phyloP scores from a whole-genome alignment of 169 alveolate species.

The Eimeria falciformis region DNA sequence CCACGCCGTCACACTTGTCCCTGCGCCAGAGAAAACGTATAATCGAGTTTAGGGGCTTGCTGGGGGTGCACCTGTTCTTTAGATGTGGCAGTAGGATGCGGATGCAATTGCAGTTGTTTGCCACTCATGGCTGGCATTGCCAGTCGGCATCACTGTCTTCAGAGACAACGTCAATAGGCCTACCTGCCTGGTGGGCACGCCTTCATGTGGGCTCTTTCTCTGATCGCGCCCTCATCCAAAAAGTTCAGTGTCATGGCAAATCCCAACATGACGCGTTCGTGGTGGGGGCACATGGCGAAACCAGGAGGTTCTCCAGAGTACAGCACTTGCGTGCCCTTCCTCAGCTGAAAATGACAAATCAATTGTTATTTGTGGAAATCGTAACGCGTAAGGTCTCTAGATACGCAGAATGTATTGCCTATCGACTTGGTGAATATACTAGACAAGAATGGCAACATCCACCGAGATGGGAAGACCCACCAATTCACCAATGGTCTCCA shows the following conservation, averaged over 20 bases:
- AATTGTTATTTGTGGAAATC: too few species aligned
- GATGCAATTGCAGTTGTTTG: too few species aligned
- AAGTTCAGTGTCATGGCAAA: conserved; percentile 80
- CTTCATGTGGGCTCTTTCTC: conserved; percentile 71
- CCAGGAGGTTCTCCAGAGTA: conserved; percentile 89
- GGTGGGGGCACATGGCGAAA: conserved; percentile 87
- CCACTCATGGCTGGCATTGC: too few species aligned
- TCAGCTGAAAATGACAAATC: conserved; percentile 79
- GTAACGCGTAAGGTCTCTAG: too few species aligned
- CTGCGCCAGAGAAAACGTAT: background rate
- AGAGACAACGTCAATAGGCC: too few species aligned
- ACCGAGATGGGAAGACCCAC: conserved; percentile 5
- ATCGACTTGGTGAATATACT: too few species aligned
- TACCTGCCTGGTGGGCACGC: conserved; percentile 74
- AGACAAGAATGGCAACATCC: too few species aligned
- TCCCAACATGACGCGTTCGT: conserved; percentile 86
- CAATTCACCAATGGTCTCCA: conserved; percentile 29
- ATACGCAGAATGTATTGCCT: too few species aligned
- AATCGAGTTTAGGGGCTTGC: background rate
- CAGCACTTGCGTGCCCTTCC: conserved; percentile 77
- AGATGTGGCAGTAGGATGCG: background rate
- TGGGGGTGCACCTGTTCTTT: background rate
- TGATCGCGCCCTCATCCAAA: background rate
- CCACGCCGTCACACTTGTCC: conserved; percentile 19
- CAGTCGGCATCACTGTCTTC: too few species aligned